phyloP scores from a whole-genome alignment of 139 green algal genomes.

The Auxenochlorella pyrenoidosa region DNA sequence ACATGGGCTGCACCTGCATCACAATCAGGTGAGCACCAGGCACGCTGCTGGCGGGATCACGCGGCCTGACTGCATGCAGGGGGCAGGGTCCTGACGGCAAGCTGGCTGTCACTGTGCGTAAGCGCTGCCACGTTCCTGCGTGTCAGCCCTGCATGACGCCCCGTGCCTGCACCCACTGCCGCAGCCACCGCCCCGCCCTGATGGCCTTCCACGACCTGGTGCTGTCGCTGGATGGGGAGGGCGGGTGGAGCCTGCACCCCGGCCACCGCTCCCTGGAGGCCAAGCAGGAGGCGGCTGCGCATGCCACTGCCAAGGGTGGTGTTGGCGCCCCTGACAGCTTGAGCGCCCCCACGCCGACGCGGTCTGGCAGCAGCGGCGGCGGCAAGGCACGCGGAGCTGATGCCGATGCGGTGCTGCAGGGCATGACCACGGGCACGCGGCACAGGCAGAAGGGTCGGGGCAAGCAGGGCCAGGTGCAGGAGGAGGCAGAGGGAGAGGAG shows the following conservation, averaged over 20 bases:
- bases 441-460: background rate
- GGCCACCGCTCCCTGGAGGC: conserved; percentile 43
- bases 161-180: background rate
- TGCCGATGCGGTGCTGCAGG: conserved; percentile 30
- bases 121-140: no score
- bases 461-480: background rate
- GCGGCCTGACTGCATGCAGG: no score
- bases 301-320: background rate
- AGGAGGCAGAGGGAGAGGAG: conserved; percentile 15
- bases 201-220: conserved; percentile 86
- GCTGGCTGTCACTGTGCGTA: no score
- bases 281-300: conserved; percentile 2
- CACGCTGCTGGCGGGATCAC: no score
- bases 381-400: conserved; percentile 21
- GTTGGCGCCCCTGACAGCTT: background rate
- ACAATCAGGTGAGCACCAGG: conserved; percentile 63
- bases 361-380: background rate
- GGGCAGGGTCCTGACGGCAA: no score
- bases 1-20: conserved; percentile 73
- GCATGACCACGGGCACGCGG: conserved; percentile 31
- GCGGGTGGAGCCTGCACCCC: conserved; percentile 73
- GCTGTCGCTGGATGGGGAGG: conserved; percentile 79
- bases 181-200: conserved; percentile 74
- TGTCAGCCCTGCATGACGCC: background rate
- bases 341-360: background rate